phyloP scores from a whole-genome alignment of 116 monocot species.

The Cymodocea nodosa region DNA sequence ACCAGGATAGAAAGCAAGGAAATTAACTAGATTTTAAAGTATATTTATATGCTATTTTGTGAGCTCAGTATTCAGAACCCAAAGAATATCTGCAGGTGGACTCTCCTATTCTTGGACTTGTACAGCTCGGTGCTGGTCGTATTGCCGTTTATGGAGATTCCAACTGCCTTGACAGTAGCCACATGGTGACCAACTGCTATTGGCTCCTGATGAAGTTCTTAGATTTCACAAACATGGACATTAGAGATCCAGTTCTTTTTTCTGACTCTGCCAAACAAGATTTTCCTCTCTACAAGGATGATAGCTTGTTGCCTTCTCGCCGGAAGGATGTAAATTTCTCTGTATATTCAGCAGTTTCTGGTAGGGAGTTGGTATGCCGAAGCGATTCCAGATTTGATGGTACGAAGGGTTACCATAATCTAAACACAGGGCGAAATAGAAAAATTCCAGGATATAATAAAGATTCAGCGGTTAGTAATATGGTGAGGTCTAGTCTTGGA shows the following conservation, averaged over 20 bases:
- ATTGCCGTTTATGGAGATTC: conserved; percentile 94
- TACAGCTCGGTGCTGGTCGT: conserved; percentile 52
- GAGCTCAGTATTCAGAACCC: not conserved
- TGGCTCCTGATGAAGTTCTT: conserved; percentile 85
- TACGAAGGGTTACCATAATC: conserved; percentile 62
- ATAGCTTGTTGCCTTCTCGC: conserved; percentile 49
- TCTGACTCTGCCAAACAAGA: conserved; percentile 45
- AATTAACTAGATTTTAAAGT: no score
- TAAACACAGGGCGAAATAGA: conserved; percentile 45
- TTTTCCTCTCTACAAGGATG: conserved; percentile 39
- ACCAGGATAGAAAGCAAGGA: not conserved
- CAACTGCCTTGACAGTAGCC: conserved; percentile 96
- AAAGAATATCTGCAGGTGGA: conserved; percentile 31
- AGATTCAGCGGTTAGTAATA: conserved; percentile 19
- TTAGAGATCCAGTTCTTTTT: conserved; percentile 83
- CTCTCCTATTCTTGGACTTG: conserved; percentile 71
- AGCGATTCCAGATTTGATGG: conserved; percentile 87
- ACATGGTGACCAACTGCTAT: conserved; percentile 98
- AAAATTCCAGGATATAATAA: conserved; percentile 67
- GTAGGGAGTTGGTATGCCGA: conserved; percentile 73
- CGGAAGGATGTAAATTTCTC: conserved; percentile 96
- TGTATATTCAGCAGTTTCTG: conserved; percentile 61
- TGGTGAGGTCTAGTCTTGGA: conserved; percentile 5
- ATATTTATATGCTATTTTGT: not conserved
- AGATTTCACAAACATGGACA: conserved; percentile 66